These are phyloP conservation scores for Yamadazyma diddensiae DNA, from an alignment of 1,139 yeast species.

Conservation along the genomic window DNA sequence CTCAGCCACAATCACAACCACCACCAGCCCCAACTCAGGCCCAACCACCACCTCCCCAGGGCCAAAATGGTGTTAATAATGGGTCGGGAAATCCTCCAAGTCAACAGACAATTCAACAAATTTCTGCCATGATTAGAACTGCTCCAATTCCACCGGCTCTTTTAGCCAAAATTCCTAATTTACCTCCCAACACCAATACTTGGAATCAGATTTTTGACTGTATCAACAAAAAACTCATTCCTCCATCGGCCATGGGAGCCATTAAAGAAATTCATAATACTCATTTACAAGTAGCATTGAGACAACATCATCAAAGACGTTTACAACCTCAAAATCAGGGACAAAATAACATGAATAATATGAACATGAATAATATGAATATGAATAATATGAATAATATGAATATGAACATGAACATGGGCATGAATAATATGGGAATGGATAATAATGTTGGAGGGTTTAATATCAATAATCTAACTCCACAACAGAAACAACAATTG, in stretches of 20 bases:
- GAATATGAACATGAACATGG: constrained; percentile 11
- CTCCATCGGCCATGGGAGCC: constrained; percentile 50
- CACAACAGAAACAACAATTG: constrained; percentile 37
- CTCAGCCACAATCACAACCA: constrained; percentile 9
- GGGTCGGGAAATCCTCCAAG: constrained; percentile 8
- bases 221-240: constrained; percentile 55
- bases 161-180: constrained; percentile 66
- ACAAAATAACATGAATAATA: constrained; percentile 15
- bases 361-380: constrained; percentile 7
- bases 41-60: background rate
- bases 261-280: constrained; percentile 61
- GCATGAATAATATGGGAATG: constrained; percentile 6
- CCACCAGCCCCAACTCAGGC: background rate
- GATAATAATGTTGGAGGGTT: constrained; percentile 7
- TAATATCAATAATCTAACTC: constrained; percentile 26
- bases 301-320: constrained; percentile 34
- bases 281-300: constrained; percentile 41
- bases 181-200: constrained; percentile 79
- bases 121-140: constrained; percentile 40
- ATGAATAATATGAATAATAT: constrained; percentile 14
- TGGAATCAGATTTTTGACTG: constrained; percentile 82
- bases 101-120: constrained; percentile 34
- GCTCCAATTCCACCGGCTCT: constrained; percentile 76
- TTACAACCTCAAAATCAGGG: constrained; percentile 17
- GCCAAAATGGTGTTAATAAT: background rate